phyloP scores from a whole-genome alignment of 371 early-diverging fungal species.

The Actinomortierella ambigua region DNA sequence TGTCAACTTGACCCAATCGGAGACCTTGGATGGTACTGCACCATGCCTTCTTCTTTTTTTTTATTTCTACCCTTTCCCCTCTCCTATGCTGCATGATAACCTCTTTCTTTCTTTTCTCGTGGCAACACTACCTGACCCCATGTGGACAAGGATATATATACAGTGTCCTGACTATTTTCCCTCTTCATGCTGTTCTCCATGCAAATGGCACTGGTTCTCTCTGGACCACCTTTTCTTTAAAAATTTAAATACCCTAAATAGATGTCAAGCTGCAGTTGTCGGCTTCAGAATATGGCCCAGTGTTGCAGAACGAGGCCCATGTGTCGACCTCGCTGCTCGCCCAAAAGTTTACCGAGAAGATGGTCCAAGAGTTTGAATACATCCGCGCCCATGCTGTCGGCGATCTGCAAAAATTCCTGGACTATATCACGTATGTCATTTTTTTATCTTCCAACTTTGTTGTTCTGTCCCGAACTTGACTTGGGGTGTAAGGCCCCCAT shows the following conservation, averaged over 20 bases:
- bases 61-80: no score
- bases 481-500: background rate
- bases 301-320: conserved; percentile 96
- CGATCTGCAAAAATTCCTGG: conserved; percentile 88
- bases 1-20: conserved; percentile 95
- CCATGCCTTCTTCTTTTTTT: background rate
- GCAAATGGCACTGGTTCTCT: no score
- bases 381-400: conserved; percentile 84
- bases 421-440: conserved; percentile 90
- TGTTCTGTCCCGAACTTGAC: background rate
- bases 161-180: no score
- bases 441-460: background rate
- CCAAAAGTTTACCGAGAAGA: conserved; percentile 85
- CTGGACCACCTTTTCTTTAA: no score
- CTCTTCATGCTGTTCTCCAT: background rate
- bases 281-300: conserved; percentile 94
- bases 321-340: conserved; percentile 92
- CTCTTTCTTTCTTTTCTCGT: no score
- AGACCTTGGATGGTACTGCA: conserved; percentile 91
- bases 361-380: conserved; percentile 94
- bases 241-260: no score
- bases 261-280: conserved; percentile 91
- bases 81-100: no score
- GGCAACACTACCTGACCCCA: no score
- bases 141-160: background rate